Evolutionary conservation across 495 filamentous ascomycete species (phyloP).

Genomic region (Jackrogersella minutella): DNA sequence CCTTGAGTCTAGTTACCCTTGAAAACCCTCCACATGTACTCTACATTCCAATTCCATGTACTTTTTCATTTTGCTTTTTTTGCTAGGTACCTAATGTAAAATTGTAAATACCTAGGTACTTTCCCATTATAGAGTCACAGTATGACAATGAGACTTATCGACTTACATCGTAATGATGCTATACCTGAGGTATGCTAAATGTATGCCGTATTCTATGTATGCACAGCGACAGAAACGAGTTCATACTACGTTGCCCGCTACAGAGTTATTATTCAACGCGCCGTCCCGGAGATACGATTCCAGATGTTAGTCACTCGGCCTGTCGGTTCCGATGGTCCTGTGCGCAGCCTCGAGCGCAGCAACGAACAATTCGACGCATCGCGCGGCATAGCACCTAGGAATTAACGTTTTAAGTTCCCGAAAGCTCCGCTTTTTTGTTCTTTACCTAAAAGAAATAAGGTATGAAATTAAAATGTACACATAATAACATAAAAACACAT

Average conservation of each 20-base stretch:
- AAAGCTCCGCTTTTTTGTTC: constrained; percentile 18
- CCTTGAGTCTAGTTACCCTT: constrained; percentile 5
- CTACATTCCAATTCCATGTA: constrained; percentile 16
- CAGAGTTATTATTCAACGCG: constrained; percentile 1
- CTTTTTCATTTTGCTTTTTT: neutral
- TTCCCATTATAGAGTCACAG: constrained; percentile 1
- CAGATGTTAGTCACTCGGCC: constrained; percentile 10
- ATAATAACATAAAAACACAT: constrained; percentile 7
- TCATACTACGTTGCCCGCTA: neutral
- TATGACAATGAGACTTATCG: constrained; percentile 21
- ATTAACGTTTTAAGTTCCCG: constrained; percentile 4
- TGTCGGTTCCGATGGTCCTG: neutral
- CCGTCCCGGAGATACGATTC: neutral
- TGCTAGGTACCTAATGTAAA: neutral
- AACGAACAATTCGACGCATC: neutral
- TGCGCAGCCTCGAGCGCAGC: constrained; percentile 1
- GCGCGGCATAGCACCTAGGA: neutral
- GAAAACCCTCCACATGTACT: neutral
- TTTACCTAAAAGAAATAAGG: neutral
- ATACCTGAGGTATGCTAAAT: neutral
- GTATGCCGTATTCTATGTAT: constrained; percentile 2
- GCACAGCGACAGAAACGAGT: neutral
- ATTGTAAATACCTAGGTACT: no score
- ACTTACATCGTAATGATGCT: constrained; percentile 16
- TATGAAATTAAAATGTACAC: constrained; percentile 12